Base-by-base conservation (phyloP, 495 filamentous ascomycete species). In the Aspergillus coremiiformis region DNA sequence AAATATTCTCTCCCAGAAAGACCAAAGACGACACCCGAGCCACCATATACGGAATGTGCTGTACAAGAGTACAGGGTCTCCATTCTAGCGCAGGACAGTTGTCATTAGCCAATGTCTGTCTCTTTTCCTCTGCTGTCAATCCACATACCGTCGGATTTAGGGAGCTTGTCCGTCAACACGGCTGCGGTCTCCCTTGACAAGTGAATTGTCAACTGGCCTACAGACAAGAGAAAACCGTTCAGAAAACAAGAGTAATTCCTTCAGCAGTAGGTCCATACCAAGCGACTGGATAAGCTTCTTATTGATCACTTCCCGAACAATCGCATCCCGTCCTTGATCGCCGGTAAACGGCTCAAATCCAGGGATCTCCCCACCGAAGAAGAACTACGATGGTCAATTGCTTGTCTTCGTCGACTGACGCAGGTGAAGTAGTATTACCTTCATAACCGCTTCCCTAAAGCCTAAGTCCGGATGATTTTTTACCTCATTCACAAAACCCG, bases 21-120 rank as follows among this genome's bases (percentile, higher is more conserved):
- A 79, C 64, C 12, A 80, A 64, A n/a, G 79, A 77, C 0, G 82
- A 82, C 19, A 83, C 49, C 5, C 72, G 74, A 32, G 79, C 79
- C 1, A 86, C 74, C 11, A 83, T 73, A 21, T 66, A 51, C 1
- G 67, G 66, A 5, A 66, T 39, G 44, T 69, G 56, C 6, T 59
- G 42, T 15, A 57, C 56, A 27, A 73, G 63, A 26, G 59, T 55
- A 49, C 62, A 59, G 5, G 60, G 47, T 11, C 53, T 63, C 66
- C 69, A 71, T 46, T 69, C 64, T 66, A 44, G 7, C 17, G 7
- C 29, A 15, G 1, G 41, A 12, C 19, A 21, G 14, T 21, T n/a
- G 11, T 20, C 17, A 12, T 47, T 22, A 47, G 45, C 17, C 14
- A 47, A 15, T 3, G 10, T 21, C 7, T 47, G 29, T 27, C 9